Evolutionary conservation across 2,329 filamentous ascomycete species (phyloP), one percentile per base, ranked within the genome.

Genomic region (Xylariaceae sp.): DNA sequence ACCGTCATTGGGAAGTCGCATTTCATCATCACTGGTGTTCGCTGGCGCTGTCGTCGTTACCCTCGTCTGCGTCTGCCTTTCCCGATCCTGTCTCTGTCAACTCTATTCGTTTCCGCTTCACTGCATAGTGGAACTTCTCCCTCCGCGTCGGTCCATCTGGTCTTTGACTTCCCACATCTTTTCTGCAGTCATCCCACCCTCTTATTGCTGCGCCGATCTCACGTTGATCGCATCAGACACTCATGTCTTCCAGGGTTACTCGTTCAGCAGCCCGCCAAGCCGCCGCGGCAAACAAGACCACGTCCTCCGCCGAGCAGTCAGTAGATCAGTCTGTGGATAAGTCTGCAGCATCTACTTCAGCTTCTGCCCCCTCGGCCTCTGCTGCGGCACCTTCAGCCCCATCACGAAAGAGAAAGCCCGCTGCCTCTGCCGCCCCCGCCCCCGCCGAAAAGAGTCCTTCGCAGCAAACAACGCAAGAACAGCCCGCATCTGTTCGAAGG

Each of bases 161-260:
- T 59, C 50, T 58, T 61, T 49, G 50, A 53, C 60, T 58, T 65
- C 54, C 58, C 58, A 50, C 45, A 47, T 39, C 23, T 53, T 42
- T 47, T 11, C 49, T 61, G 63, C 54, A 61, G 51, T 53, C 56
- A 30, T 35, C 48, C 54, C 59, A 51, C 47, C 59, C 45, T 44
- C 49, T 57, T 55, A 59, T 61, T 57, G 61, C 56, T 55, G 61
- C 55, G 60, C 64, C 44, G 51, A 64, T 62, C 55, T 57, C 37
- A 53, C 55, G 53, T 62, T 30, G 61, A 60, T 60, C 50, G 62
- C 67, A 68, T 60, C 65, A 72, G 67, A 67, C 71, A 88, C 90
- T 93, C 87, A 97, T 96, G 92, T 90, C 90, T 85, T 81, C 87
- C 84, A 97, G 92, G 90, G 87, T 94, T 72, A 97, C 93, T 82